Conservation (phyloP, 257 asterid genomes). For the Lycium barbarum region DNA sequence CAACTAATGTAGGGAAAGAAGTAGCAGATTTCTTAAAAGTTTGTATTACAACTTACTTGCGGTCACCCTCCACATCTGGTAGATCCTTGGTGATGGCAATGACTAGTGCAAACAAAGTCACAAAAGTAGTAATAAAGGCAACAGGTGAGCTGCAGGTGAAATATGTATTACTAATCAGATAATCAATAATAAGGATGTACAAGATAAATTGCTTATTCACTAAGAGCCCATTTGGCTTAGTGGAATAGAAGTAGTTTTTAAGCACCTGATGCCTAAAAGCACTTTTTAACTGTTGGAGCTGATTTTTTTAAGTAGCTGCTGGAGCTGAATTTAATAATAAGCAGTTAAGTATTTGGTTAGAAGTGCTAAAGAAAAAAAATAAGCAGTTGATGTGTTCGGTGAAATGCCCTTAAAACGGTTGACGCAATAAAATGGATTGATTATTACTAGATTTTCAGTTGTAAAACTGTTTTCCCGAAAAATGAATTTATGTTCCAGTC, state of each 20-base stretch:
- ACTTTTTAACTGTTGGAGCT: not conserved
- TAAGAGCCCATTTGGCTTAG: not conserved
- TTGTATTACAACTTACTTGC: slow-evolving; percentile 76
- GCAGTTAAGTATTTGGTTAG: not conserved
- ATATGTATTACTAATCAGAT: slow-evolving; percentile 11
- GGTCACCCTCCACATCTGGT: slow-evolving; percentile 98
- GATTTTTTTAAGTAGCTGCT: not conserved
- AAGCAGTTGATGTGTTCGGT: not conserved
- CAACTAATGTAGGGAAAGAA: not conserved
- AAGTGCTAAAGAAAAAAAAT: not conserved
- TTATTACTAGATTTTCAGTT: not conserved
- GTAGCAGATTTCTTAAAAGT: slow-evolving; percentile 21
- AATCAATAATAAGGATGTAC: slow-evolving; percentile 14
- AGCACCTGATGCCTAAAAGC: not conserved
- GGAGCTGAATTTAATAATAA: not conserved
- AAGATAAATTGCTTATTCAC: not conserved
- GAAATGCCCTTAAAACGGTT: not conserved
- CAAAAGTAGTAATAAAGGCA: slow-evolving; percentile 96
- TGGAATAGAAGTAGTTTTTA: not conserved
- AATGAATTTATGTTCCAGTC: slow-evolving; percentile 9
- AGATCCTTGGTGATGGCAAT: slow-evolving; percentile 99
- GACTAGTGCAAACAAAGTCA: slow-evolving; percentile 90
- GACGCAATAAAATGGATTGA: not conserved
- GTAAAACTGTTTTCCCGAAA: not conserved
- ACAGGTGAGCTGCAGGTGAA: slow-evolving; percentile 83